These are phyloP conservation scores for Fusarium sp. DNA, from an alignment of 2,329 filamentous ascomycete genomes.

Conservation along the genomic window DNA sequence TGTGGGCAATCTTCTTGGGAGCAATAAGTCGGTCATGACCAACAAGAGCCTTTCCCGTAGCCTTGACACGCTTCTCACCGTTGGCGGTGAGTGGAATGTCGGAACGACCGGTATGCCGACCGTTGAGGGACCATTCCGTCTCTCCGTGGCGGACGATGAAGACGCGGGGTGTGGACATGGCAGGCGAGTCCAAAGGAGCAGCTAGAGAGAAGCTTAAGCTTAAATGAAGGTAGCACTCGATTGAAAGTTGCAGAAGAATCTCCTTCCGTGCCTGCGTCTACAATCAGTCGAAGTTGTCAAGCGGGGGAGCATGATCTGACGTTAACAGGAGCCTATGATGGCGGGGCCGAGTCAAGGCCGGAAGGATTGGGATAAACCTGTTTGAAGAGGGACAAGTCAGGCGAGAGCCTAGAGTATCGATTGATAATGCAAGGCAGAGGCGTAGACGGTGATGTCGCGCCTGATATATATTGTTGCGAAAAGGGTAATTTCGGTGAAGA, in stretches of 20 bases:
- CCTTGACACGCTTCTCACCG: constrained; percentile 80
- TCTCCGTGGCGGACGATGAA: constrained; percentile 92
- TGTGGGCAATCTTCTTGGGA: constrained; percentile 82
- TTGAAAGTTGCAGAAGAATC: not conserved
- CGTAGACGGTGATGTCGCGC: not conserved
- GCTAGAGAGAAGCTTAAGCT: not conserved
- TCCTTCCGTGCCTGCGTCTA: not conserved
- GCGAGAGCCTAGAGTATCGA: not conserved
- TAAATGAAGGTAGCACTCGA: not conserved
- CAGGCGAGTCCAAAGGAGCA: not conserved
- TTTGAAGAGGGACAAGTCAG: not conserved
- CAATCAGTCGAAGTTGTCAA: not conserved
- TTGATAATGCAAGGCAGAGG: not conserved
- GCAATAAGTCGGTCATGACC: constrained; percentile 88
- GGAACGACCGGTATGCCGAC: constrained; percentile 85
- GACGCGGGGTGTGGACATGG: constrained; percentile 71
- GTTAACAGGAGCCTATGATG: constrained; percentile 5
- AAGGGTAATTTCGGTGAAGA: not conserved
- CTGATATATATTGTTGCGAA: not conserved
- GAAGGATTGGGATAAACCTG: not conserved
- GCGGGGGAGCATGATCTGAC: constrained; percentile 28
- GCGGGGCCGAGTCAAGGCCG: constrained; percentile 10
- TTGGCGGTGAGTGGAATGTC: constrained; percentile 87
- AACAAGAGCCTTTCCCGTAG: constrained; percentile 86
- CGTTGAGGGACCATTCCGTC: constrained; percentile 93